Evolutionary conservation across 805 yeast species (phyloP).

Genomic region (Myxozyma neotropica): DNA sequence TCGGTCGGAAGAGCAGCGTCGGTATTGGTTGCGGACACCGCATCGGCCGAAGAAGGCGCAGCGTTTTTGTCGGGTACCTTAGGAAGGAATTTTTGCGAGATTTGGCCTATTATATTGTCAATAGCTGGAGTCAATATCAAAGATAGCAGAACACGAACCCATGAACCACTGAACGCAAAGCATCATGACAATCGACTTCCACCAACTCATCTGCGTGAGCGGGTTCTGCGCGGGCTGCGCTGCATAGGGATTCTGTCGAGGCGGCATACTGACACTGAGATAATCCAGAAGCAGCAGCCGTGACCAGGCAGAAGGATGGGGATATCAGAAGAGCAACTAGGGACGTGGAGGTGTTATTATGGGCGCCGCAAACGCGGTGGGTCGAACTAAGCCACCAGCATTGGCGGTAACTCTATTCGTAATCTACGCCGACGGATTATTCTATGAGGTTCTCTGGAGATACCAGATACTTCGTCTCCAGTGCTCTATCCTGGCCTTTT

Average conservation of each 20-base stretch:
- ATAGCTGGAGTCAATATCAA: neutral
- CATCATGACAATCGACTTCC: conserved; percentile 27
- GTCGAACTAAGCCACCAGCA: neutral
- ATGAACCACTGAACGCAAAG: conserved; percentile 20
- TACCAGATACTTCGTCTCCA: too few relatives aligned
- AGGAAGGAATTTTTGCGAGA: conserved; percentile 5
- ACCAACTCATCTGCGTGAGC: conserved; percentile 22
- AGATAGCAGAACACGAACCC: neutral
- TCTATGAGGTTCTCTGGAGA: neutral
- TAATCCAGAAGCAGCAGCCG: too few relatives aligned
- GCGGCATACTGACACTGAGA: conserved; percentile 4
- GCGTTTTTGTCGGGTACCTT: neutral
- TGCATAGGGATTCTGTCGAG: conserved; percentile 8
- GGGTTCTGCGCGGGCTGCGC: conserved; percentile 5
- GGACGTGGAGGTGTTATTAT: too few relatives aligned
- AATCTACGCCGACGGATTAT: neutral
- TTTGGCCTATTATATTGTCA: conserved; percentile 10
- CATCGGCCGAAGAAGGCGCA: neutral
- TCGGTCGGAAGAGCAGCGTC: neutral
- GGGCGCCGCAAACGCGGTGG: conserved; percentile 1
- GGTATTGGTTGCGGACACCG: too few relatives aligned
- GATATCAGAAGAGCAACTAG: too few relatives aligned
- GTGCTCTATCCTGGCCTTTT: too few relatives aligned
- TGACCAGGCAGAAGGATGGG: too few relatives aligned
- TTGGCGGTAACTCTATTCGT: neutral